Base-by-base conservation (phyloP, 2,329 filamentous ascomycete species). In the Apiospora kogelbergensis region DNA sequence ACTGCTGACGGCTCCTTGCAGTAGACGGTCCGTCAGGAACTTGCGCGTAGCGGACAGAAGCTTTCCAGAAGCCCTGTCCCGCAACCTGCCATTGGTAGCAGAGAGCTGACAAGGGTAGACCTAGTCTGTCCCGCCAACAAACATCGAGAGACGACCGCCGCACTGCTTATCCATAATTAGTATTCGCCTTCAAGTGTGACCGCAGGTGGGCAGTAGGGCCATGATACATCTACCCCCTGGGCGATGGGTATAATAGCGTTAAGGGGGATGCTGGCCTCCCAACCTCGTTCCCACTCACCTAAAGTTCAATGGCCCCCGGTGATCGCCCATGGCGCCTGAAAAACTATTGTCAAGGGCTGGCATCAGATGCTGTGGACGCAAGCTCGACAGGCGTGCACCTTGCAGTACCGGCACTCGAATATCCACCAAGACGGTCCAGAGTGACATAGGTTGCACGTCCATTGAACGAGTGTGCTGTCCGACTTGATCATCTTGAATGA, bases 331-430 rank as follows among this genome's bases (percentile, higher is more conserved):
- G n/a, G 17, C 17, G 15, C 30, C 53, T 60, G 6, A 60, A 7
- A 17, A 57, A 17, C 48, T 30, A 15, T 30, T 57, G 48, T 24
- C 48, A 57, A 30, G 48, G 17, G 20, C 48, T 57, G 30, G 26
- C 30, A 60, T 60, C 74, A 84, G 73, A 79, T 80, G 69, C 77
- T 82, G 70, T 86, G 82, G 63, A 84, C 84, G 77, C 90, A 91
- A 33, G 83, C 80, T 67, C 88, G 83, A 78, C 90, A 92, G 40
- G 87, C 84, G 79, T 91, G 89, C 66, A 90, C 80, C 78, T 89
- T 89, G 85, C 90, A 92, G 77, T 90, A 90, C 71, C 85, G 83
- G 81, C 90, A 92, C 78, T 92, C 88, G 72, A 87, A 91, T 75
- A 92, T 91, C 79, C 86, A 86, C 88, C 89, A 91, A 79, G 89